Evolutionary conservation across 352 stramenopile genomes (phyloP).

Genomic region (Phytopythium chamaehyphon): DNA sequence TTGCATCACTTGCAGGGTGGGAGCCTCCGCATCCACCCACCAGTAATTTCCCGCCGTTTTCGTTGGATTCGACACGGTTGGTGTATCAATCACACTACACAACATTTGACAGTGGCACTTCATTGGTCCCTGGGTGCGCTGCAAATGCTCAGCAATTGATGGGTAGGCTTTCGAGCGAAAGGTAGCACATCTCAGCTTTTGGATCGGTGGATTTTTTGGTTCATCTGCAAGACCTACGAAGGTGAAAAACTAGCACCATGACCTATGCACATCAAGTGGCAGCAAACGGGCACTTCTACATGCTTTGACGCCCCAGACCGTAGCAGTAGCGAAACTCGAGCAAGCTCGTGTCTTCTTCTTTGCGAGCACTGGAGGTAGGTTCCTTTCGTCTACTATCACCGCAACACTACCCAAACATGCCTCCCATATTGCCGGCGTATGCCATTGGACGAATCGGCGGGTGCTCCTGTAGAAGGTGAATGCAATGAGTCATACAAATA

Average conservation of each 20-base stretch:
- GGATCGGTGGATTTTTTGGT: not conserved
- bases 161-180: not conserved
- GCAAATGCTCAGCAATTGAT: constrained; percentile 1
- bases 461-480: constrained; percentile 57
- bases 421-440: constrained; percentile 88
- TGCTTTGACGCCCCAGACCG: no score
- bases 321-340: no score
- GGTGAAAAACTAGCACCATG: not conserved
- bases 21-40: constrained; percentile 34
- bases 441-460: constrained; percentile 87
- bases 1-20: constrained; percentile 53
- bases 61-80: constrained; percentile 15
- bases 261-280: no score
- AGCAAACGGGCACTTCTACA: no score
- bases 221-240: not conserved
- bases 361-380: no score
- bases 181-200: no score
- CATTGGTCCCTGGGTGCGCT: not conserved
- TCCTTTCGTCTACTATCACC: not conserved
- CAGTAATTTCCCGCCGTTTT: constrained; percentile 32
- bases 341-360: no score
- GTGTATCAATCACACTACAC: constrained; percentile 23
- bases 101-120: not conserved
- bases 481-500: not conserved
- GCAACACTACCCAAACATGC: constrained; percentile 74